Percentiles rank a stretch among this genome's conserved stretches.
phyloP scores from a whole-genome alignment of 768 basidiomycete genomes.

The Amanita polypyramis region DNA sequence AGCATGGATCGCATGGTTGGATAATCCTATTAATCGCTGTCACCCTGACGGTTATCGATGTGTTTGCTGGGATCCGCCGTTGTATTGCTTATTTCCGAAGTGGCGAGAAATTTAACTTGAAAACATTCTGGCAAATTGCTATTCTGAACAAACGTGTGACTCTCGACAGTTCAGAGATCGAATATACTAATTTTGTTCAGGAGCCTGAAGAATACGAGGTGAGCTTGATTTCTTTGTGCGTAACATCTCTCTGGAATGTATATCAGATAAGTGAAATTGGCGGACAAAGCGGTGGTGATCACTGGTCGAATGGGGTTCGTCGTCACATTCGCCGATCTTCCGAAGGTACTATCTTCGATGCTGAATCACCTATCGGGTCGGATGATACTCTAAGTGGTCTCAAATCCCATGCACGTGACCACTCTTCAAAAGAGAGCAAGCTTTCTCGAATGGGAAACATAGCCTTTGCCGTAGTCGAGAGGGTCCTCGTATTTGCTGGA shows the following conservation, averaged over 20 bases:
- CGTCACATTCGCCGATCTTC: slow-evolving; percentile 38
- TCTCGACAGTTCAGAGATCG: slow-evolving; percentile 21
- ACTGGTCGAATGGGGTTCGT: slow-evolving; percentile 43
- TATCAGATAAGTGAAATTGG: slow-evolving; percentile 15
- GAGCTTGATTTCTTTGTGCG: slow-evolving; percentile 27
- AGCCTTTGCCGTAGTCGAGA: slow-evolving; percentile 46
- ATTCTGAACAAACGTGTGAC: slow-evolving; percentile 36
- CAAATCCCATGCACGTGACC: slow-evolving; percentile 12
- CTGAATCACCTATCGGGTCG: slow-evolving; percentile 38
- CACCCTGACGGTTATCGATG: slow-evolving; percentile 36
- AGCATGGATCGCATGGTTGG: slow-evolving; percentile 59
- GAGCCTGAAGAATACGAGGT: slow-evolving; percentile 47
- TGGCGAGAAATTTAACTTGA: slow-evolving; percentile 33
- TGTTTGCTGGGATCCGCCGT: slow-evolving; percentile 39
- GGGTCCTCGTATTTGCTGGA: slow-evolving; percentile 60
- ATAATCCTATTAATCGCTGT: slow-evolving; percentile 27
- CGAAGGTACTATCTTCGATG: slow-evolving; percentile 42
- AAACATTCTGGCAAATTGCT: slow-evolving; percentile 45
- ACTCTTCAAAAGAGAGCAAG: slow-evolving; percentile 14
- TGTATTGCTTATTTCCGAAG: slow-evolving; percentile 35
- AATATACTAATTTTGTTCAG: slow-evolving; percentile 51
- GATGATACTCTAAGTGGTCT: slow-evolving; percentile 46
- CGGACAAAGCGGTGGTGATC: slow-evolving; percentile 30
- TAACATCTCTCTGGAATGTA: slow-evolving; percentile 18
- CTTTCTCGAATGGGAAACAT: slow-evolving; percentile 33